A percentile compares a stretch with the other conserved stretches of the same genome.
Conservation (phyloP, 1,284 basidiomycete species). For the Ustilago cynodontis region DNA sequence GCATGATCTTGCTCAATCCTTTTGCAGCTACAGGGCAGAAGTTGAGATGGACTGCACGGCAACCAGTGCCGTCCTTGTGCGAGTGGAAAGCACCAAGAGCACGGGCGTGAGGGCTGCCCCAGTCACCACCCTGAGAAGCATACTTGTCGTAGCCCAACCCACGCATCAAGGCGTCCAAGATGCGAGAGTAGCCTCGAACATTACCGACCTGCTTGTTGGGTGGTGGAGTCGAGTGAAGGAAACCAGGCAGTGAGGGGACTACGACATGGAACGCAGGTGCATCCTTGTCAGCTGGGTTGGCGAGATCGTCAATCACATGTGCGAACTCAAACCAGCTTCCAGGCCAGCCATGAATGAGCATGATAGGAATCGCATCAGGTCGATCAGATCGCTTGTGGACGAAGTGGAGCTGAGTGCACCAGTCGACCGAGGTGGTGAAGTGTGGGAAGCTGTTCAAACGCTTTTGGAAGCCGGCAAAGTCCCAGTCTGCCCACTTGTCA, state of each 20-base stretch:
- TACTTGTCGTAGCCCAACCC: conserved; percentile 55
- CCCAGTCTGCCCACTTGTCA: conserved; percentile 36
- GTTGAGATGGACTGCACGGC: conserved; percentile 62
- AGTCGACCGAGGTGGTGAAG: conserved; percentile 60
- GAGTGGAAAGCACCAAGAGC: conserved; percentile 47
- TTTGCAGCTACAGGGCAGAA: conserved; percentile 57
- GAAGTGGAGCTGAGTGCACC: conserved; percentile 60
- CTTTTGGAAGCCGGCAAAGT: conserved; percentile 39
- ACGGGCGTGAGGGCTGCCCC: conserved; percentile 57
- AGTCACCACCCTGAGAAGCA: conserved; percentile 63
- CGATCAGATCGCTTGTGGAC: conserved; percentile 46
- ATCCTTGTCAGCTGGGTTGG: conserved; percentile 36
- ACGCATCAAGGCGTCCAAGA: conserved; percentile 61
- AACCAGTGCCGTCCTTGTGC: conserved; percentile 52
- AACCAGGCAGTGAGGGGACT: conserved; percentile 62
- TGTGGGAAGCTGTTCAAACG: conserved; percentile 48
- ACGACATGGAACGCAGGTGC: conserved; percentile 64
- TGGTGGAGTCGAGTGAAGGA: conserved; percentile 54
- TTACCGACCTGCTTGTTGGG: conserved; percentile 48
- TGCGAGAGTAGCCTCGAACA: conserved; percentile 49
- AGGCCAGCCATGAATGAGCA: conserved; percentile 66
- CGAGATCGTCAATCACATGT: conserved; percentile 47
- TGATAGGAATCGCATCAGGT: conserved; percentile 59
- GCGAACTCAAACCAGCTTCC: conserved; percentile 56
- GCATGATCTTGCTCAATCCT: conserved; percentile 47